These are phyloP conservation scores for Protomyces lactucae-debilis DNA, from an alignment of 1,139 yeast genomes.

Conservation along the genomic window DNA sequence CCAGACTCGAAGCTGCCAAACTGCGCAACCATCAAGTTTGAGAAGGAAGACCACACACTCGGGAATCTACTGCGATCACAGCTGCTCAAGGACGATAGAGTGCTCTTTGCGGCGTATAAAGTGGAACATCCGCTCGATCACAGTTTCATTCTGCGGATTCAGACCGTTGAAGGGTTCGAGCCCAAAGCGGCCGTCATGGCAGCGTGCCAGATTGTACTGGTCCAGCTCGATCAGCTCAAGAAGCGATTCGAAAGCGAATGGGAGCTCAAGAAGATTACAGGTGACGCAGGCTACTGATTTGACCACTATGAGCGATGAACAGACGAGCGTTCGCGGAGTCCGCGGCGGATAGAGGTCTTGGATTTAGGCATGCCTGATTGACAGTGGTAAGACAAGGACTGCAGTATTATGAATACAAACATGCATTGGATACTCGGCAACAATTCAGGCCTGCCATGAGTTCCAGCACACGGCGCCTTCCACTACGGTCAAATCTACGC, in stretches of 20 bases:
- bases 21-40: conserved; percentile 86
- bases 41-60: conserved; percentile 94
- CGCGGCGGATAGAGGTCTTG: too few species aligned
- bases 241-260: conserved; percentile 84
- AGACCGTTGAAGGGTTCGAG: conserved; percentile 89
- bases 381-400: too few species aligned
- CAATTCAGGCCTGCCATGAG: too few species aligned
- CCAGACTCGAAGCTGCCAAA: conserved; percentile 96
- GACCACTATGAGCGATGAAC: too few species aligned
- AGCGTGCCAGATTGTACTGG: conserved; percentile 79
- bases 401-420: too few species aligned
- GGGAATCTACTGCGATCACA: conserved; percentile 77
- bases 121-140: conserved; percentile 97
- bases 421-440: too few species aligned
- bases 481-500: too few species aligned
- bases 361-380: too few species aligned
- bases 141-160: conserved; percentile 84
- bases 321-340: too few species aligned
- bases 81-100: conserved; percentile 73
- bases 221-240: conserved; percentile 67
- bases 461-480: too few species aligned
- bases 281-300: conserved; percentile 27
- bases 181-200: conserved; percentile 86
- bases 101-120: conserved; percentile 91
- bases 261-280: conserved; percentile 59